Evolutionary conservation across 192 early-diverging fungal species (phyloP).

Genomic region (Coemansia sp.): DNA sequence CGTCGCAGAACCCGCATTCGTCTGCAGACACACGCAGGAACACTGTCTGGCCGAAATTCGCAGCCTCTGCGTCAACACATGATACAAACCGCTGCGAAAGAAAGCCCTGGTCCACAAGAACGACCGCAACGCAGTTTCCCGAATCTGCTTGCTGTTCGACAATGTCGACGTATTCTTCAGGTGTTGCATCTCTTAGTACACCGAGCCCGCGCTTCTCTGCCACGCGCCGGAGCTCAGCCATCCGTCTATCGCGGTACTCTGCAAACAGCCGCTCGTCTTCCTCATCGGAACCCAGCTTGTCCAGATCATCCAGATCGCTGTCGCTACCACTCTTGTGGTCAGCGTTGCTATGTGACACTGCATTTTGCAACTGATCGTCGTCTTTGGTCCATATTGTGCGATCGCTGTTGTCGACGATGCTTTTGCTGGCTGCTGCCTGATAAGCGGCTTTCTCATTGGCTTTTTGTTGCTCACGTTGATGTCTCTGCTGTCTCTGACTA

Average conservation of each 20-base stretch:
- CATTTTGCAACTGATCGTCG: background rate
- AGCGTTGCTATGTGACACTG: background rate
- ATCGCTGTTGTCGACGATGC: background rate
- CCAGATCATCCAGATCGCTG: background rate
- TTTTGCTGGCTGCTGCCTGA: slow-evolving; percentile 3
- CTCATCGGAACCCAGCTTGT: slow-evolving; percentile 1
- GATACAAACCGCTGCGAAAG: slow-evolving; percentile 21
- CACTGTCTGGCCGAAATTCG: slow-evolving; percentile 16
- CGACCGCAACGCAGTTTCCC: slow-evolving; percentile 9
- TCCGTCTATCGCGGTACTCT: slow-evolving; percentile 37
- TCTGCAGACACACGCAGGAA: slow-evolving; percentile 41
- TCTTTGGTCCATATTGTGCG: slow-evolving; percentile 28
- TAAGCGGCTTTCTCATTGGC: slow-evolving; percentile 8
- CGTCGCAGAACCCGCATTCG: slow-evolving; percentile 40
- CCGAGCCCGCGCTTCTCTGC: slow-evolving; percentile 17
- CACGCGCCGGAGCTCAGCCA: slow-evolving; percentile 14
- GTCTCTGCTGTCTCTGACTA: slow-evolving; percentile 10
- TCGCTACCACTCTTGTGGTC: background rate
- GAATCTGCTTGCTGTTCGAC: slow-evolving; percentile 33
- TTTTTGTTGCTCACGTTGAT: slow-evolving; percentile 7
- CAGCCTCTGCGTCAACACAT: slow-evolving; percentile 12
- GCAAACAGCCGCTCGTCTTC: slow-evolving; percentile 30
- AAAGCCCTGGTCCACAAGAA: slow-evolving; percentile 15
- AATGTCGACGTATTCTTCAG: slow-evolving; percentile 44
- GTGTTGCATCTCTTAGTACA: slow-evolving; percentile 19